phyloP scores from a whole-genome alignment of 345 rosid species.

The Brassica napus region Da-Ae NC_063439.1:18335501-18336000 shows the following conservation, averaged over 20 bases:
- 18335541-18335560: slow-evolving; percentile 9
- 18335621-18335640: not conserved
- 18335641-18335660: too few relatives aligned
- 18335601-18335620: not conserved
- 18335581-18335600: slow-evolving; percentile 28
- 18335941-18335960: not conserved
- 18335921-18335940: not conserved
- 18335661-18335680: not conserved
- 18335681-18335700: not conserved
- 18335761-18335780: not conserved
- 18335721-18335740: too few relatives aligned
- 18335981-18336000: slow-evolving; percentile 8
- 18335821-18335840: not conserved
- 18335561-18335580: too few relatives aligned
- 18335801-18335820: not conserved
- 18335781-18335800: not conserved
- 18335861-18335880: not conserved
- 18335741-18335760: not conserved
- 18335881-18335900: not conserved
- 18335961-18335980: not conserved
- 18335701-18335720: not conserved
- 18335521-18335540: slow-evolving; percentile 33
- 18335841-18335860: too few relatives aligned
- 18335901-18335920: not conserved
- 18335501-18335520: not conserved